These are phyloP conservation scores for Cenococcum geophilum DNA, from an alignment of 495 filamentous ascomycete genomes.

Conservation along the genomic window DNA sequence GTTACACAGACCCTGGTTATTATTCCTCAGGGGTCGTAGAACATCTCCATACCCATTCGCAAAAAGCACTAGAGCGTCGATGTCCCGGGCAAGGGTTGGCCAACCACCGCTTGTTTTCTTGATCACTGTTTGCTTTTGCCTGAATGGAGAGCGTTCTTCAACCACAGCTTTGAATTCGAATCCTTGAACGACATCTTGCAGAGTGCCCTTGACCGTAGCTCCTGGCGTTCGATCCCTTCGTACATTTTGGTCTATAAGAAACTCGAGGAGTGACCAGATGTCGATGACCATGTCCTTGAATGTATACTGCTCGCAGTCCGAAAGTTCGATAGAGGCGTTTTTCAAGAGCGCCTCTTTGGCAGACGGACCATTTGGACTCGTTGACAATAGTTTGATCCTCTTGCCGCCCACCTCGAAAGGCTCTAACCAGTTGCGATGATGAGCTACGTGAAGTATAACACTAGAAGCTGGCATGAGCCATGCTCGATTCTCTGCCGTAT, in stretches of 20 bases:
- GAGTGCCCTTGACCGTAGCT: conserved; percentile 6
- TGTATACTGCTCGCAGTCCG: conserved; percentile 11
- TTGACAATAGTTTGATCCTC: conserved; percentile 1
- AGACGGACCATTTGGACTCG: background rate
- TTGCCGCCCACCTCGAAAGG: conserved; percentile 16
- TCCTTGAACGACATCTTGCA: conserved; percentile 14
- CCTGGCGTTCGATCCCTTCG: conserved; percentile 8
- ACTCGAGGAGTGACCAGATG: conserved; percentile 31
- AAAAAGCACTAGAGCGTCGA: conserved; percentile 28
- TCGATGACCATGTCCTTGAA: conserved; percentile 26
- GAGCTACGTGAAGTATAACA: conserved; percentile 30
- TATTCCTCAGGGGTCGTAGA: conserved; percentile 14
- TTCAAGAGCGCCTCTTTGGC: background rate
- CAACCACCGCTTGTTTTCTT: conserved; percentile 28
- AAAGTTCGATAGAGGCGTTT: conserved; percentile 3
- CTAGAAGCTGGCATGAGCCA: conserved; percentile 28
- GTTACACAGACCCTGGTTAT: conserved; percentile 13
- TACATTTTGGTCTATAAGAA: conserved; percentile 26
- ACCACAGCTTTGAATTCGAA: conserved; percentile 30
- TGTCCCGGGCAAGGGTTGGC: conserved; percentile 24
- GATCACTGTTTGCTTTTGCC: conserved; percentile 14
- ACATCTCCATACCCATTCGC: conserved; percentile 30
- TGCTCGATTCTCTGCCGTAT: conserved; percentile 18
- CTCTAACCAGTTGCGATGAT: conserved; percentile 14
- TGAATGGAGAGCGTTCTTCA: conserved; percentile 16